Evolutionary conservation across 176 grass and related monocot species (phyloP).

Genomic region (Hordeum vulgare): DNA sequence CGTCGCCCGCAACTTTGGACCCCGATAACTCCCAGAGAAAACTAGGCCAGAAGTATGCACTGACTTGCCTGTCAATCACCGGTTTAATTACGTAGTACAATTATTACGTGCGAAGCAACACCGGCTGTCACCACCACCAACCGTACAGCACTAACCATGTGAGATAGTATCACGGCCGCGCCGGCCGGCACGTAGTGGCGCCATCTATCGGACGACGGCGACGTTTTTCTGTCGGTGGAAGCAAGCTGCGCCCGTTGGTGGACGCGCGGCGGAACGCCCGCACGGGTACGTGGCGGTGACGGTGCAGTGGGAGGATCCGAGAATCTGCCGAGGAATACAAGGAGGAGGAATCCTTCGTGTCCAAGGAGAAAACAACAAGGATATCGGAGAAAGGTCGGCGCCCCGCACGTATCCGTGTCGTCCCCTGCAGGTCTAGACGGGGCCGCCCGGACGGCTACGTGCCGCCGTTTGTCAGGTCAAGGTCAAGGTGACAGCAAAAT

Average conservation of each 20-base stretch:
- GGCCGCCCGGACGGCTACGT: neutral
- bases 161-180: neutral
- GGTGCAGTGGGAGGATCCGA: neutral
- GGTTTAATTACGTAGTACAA: neutral
- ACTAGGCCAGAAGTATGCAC: neutral
- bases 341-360: neutral
- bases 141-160: neutral
- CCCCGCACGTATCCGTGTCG: neutral
- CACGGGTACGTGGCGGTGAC: neutral
- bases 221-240: slow-evolving; percentile 1
- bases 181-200: neutral
- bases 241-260: neutral
- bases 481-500: neutral
- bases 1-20: no score
- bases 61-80: neutral
- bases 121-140: neutral
- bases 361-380: neutral
- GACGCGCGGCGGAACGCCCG: no score
- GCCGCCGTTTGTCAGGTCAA: no score
- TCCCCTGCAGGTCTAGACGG: neutral
- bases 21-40: no score
- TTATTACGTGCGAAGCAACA: neutral
- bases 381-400: neutral
- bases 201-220: neutral
- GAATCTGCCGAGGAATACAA: neutral